phyloP scores from a whole-genome alignment of 352 stramenopile genomes.

The Thraustotheca clavata region DNA sequence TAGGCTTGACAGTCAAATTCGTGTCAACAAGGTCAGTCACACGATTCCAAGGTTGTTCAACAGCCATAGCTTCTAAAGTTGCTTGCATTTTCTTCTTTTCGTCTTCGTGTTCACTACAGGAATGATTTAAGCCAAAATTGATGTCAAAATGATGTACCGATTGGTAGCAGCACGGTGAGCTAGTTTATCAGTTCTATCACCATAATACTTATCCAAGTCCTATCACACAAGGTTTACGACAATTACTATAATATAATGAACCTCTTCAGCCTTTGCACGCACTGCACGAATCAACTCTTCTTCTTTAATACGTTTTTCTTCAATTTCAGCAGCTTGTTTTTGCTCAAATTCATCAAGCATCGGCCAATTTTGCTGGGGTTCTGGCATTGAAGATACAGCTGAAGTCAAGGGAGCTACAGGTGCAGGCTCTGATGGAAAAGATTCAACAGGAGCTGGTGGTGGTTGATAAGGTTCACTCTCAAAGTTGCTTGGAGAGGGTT shows the following conservation, averaged over 20 bases:
- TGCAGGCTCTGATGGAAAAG: too few relatives aligned
- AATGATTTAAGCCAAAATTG: not conserved
- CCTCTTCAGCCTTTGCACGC: not conserved
- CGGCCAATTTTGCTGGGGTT: slow-evolving; percentile 15
- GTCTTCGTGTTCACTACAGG: slow-evolving; percentile 1
- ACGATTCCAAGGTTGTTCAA: slow-evolving; percentile 16
- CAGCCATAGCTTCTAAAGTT: not conserved
- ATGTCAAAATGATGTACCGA: not conserved
- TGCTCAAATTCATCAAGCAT: slow-evolving; percentile 15
- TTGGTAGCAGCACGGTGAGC: slow-evolving; percentile 14
- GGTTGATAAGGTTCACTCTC: not conserved
- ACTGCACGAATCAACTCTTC: slow-evolving; percentile 7
- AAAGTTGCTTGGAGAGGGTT: not conserved
- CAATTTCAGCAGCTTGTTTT: slow-evolving; percentile 11
- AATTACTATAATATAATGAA: not conserved
- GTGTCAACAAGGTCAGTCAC: slow-evolving; percentile 20
- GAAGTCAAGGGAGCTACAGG: too few relatives aligned
- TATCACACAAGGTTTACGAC: not conserved
- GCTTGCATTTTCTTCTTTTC: slow-evolving; percentile 19
- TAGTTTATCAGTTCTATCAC: slow-evolving; percentile 14
- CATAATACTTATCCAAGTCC: slow-evolving; percentile 19
- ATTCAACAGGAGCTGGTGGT: not conserved
- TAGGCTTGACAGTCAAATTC: not conserved
- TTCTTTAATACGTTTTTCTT: slow-evolving; percentile 9
- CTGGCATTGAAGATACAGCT: not conserved